Evolutionary conservation across 2,329 filamentous ascomycete genomes (phyloP).

Genomic region (Apiospora pterosperma): DNA sequence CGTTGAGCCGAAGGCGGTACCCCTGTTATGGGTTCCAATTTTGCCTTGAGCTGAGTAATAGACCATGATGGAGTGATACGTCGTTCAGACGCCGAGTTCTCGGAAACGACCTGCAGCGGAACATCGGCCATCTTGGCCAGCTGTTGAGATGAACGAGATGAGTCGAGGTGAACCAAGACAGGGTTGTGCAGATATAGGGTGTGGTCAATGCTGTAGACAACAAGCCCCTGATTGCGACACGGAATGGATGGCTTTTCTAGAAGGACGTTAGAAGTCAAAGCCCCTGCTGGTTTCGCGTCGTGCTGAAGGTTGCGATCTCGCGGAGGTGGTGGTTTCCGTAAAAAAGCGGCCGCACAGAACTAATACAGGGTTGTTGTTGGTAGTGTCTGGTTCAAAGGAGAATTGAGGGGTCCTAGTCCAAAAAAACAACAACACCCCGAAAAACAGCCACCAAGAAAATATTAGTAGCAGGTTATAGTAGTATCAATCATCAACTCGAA

Average conservation of each 20-base stretch:
- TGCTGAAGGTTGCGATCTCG: neutral
- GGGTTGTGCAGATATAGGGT: neutral
- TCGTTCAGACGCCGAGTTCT: conserved; percentile 79
- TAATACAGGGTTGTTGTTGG: neutral
- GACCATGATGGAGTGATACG: conserved; percentile 92
- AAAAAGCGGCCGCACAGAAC: neutral
- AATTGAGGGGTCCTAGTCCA: no score
- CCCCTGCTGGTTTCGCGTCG: conserved; percentile 6
- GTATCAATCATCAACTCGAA: neutral
- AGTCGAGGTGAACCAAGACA: neutral
- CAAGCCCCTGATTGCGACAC: conserved; percentile 6
- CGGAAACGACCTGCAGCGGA: conserved; percentile 70
- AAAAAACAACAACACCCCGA: no score
- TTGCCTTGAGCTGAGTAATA: conserved; percentile 76
- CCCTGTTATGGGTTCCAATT: conserved; percentile 90
- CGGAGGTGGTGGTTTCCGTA: neutral
- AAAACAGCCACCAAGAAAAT: neutral
- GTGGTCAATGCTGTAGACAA: neutral
- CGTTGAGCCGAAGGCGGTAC: conserved; percentile 78
- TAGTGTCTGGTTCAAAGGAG: neutral
- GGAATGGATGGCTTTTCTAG: neutral
- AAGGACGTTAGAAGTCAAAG: neutral
- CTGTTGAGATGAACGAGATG: conserved; percentile 8
- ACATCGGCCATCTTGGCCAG: conserved; percentile 62
- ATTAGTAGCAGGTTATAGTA: neutral